Conservation (phyloP, 345 rosid genomes). For the Arabis hirsuta region DNA sequence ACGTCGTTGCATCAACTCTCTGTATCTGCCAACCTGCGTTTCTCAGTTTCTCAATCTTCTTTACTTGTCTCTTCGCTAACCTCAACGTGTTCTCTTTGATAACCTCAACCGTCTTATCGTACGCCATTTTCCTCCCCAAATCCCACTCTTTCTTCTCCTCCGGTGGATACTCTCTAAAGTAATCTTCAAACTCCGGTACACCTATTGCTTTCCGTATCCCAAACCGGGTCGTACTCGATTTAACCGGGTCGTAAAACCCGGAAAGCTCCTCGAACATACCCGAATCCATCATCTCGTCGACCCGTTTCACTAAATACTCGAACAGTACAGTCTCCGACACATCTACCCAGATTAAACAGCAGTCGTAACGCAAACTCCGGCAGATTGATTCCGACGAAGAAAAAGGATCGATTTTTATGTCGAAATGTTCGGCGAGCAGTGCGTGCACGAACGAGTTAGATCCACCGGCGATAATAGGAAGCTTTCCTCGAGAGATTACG, state of each 20-base stretch:
- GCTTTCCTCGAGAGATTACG: conserved; percentile 48
- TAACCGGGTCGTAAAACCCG: conserved; percentile 49
- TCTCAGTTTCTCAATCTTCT: conserved; percentile 63
- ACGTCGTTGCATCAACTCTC: conserved; percentile 81
- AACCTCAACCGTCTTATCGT: conserved; percentile 69
- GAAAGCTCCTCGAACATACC: conserved; percentile 87
- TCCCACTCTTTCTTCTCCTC: conserved; percentile 36
- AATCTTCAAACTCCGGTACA: conserved; percentile 78
- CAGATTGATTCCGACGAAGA: conserved; percentile 42
- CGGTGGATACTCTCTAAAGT: conserved; percentile 59
- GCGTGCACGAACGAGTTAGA: conserved; percentile 88
- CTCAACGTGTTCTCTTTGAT: conserved; percentile 80
- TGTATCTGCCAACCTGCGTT: conserved; percentile 72
- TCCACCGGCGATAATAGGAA: conserved; percentile 87
- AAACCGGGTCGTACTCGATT: conserved; percentile 27
- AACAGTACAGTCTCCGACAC: conserved; percentile 62
- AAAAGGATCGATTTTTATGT: conserved; percentile 59
- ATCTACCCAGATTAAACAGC: conserved; percentile 89
- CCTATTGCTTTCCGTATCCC: conserved; percentile 88
- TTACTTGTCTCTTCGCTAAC: conserved; percentile 75
- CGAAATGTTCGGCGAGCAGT: conserved; percentile 59
- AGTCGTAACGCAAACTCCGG: conserved; percentile 63
- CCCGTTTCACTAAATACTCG: conserved; percentile 68
- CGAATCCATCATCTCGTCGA: conserved; percentile 86
- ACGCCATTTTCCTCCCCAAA: conserved; percentile 47